phyloP scores from a whole-genome alignment of 768 basidiomycete genomes.

The Naganishia onofrii region DNA sequence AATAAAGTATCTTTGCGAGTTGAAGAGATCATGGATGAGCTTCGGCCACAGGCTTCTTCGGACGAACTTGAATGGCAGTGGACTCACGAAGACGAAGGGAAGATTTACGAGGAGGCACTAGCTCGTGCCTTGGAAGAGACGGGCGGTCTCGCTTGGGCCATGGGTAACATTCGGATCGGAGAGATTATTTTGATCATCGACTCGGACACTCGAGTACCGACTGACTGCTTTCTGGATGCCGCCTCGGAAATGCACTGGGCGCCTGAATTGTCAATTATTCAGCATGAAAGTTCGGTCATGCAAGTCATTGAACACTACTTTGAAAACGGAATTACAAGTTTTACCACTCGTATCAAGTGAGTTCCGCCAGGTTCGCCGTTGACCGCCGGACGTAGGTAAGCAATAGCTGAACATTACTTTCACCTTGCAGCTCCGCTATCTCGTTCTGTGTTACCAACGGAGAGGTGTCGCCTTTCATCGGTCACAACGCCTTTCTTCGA shows the following conservation, averaged over 20 bases:
- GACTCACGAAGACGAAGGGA: slow-evolving; percentile 59
- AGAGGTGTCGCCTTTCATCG: slow-evolving; percentile 35
- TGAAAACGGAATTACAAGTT: slow-evolving; percentile 79
- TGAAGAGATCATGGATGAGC: slow-evolving; percentile 56
- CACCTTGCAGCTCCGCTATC: slow-evolving; percentile 37
- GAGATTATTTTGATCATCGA: slow-evolving; percentile 12
- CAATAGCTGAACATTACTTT: not conserved
- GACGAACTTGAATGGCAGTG: slow-evolving; percentile 12
- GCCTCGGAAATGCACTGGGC: slow-evolving; percentile 78
- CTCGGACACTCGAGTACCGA: slow-evolving; percentile 13
- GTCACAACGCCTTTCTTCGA: not conserved
- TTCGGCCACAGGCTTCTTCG: not conserved
- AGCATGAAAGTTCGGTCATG: slow-evolving; percentile 44
- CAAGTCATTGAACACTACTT: slow-evolving; percentile 43
- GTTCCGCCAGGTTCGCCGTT: not conserved
- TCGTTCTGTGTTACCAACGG: slow-evolving; percentile 49
- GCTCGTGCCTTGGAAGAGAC: slow-evolving; percentile 70
- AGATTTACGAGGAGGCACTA: slow-evolving; percentile 67
- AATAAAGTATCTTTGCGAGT: slow-evolving; percentile 65
- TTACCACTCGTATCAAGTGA: slow-evolving; percentile 76
- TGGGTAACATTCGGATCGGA: slow-evolving; percentile 63
- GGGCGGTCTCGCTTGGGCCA: slow-evolving; percentile 68
- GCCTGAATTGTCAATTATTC: slow-evolving; percentile 77
- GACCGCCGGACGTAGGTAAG: not conserved
- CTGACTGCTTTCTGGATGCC: slow-evolving; percentile 82